Percentiles rank a stretch among this genome's conserved stretches.
These are phyloP conservation scores for Zymoseptoria tritici DNA, from an alignment of 2,329 filamentous ascomycete genomes.

Conservation along the genomic window DNA sequence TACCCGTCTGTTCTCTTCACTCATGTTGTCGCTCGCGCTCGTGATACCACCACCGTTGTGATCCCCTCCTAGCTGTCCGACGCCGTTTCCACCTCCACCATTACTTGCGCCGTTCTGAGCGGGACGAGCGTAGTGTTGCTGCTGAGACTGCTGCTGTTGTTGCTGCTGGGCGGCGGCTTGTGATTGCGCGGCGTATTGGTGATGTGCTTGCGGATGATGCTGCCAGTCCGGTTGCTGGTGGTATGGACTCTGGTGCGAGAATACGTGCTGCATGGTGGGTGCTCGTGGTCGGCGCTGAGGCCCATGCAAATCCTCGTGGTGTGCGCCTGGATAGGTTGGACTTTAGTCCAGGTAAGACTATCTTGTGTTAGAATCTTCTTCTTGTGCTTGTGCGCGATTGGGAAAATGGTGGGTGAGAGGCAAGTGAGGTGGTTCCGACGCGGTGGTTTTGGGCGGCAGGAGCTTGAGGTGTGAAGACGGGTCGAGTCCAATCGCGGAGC, in stretches of 20 bases:
- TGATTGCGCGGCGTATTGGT: conserved; percentile 35
- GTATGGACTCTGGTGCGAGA: conserved; percentile 52
- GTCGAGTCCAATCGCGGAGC: neutral
- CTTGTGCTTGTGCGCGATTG: neutral
- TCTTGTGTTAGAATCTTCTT: neutral
- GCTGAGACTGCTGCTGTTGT: conserved; percentile 35
- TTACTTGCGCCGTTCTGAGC: conserved; percentile 30
- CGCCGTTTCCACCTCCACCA: conserved; percentile 31
- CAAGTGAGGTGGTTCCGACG: neutral
- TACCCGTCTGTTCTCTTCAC: conserved; percentile 85
- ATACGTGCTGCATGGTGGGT: conserved; percentile 49
- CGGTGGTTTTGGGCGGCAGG: neutral
- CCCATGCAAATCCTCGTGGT: conserved; percentile 7
- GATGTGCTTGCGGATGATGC: conserved; percentile 48
- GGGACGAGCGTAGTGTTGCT: conserved; percentile 29
- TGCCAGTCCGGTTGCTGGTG: conserved; percentile 64
- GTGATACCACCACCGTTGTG: conserved; percentile 27
- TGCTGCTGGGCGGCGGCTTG: conserved; percentile 39
- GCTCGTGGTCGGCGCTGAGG: conserved; percentile 12
- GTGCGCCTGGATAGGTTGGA: neutral
- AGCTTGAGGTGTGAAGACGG: neutral
- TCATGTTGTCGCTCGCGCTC: conserved; percentile 30
- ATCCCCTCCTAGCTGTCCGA: conserved; percentile 21
- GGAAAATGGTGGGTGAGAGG: neutral
- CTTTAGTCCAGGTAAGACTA: neutral